These are phyloP conservation scores for Leccinum imitatum DNA, from an alignment of 768 basidiomycete species.

Conservation along the genomic window DNA sequence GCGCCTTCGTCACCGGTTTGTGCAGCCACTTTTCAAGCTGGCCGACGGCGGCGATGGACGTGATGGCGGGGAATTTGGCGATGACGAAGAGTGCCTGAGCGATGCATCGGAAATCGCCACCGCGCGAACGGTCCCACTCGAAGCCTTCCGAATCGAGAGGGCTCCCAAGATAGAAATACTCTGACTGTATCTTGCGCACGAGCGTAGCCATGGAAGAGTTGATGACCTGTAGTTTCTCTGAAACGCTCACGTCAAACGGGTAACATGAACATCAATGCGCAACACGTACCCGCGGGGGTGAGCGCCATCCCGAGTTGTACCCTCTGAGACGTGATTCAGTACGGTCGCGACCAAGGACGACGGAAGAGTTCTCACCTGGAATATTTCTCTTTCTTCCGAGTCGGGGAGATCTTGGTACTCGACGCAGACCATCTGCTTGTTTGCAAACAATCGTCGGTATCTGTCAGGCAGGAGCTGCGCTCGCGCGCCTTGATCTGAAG, in stretches of 20 bases:
- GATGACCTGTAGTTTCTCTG: conserved; percentile 70
- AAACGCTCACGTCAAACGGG: not conserved
- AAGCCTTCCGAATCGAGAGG: conserved; percentile 36
- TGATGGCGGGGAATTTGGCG: conserved; percentile 39
- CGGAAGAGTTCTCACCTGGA: conserved; percentile 52
- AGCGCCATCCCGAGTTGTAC: conserved; percentile 79
- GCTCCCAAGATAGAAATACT: conserved; percentile 43
- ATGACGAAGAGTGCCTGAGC: conserved; percentile 54
- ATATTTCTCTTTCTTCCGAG: conserved; percentile 63
- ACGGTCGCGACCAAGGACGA: not conserved
- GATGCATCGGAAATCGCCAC: conserved; percentile 58
- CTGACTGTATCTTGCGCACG: conserved; percentile 52
- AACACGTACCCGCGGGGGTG: conserved; percentile 57
- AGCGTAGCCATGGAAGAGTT: conserved; percentile 56
- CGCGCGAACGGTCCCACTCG: conserved; percentile 52
- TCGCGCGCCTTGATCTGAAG: conserved; percentile 9
- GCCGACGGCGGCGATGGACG: conserved; percentile 31
- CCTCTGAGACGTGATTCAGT: conserved; percentile 41
- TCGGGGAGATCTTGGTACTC: conserved; percentile 66
- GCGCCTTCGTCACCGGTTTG: conserved; percentile 16
- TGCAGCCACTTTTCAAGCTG: conserved; percentile 55
- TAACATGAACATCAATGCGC: not conserved
- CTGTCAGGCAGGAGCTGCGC: conserved; percentile 49
- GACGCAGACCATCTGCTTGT: conserved; percentile 80
- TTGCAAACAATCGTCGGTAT: conserved; percentile 59